These are phyloP conservation scores for Candida methanosorbosa DNA, from an alignment of 805 yeast genomes.

Conservation along the genomic window DNA sequence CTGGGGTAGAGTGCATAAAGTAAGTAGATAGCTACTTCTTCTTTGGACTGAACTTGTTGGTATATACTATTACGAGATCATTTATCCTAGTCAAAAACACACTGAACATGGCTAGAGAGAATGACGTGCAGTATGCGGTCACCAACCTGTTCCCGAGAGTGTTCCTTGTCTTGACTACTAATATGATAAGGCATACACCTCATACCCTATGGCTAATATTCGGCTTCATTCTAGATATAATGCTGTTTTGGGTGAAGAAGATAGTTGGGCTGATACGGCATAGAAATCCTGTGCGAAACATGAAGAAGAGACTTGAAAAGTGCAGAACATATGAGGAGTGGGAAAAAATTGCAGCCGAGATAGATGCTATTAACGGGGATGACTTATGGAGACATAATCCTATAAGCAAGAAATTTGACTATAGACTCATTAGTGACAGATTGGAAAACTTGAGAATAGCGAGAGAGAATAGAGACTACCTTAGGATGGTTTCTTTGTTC, in stretches of 20 bases:
- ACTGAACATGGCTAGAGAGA: background rate
- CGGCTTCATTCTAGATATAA: conserved; percentile 31
- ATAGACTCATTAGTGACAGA: conserved; percentile 69
- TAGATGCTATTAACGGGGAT: conserved; percentile 44
- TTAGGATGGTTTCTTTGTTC: conserved; percentile 52
- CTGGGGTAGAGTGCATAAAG: too few species aligned
- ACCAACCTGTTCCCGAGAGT: background rate
- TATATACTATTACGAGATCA: too few species aligned
- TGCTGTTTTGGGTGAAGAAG: conserved; percentile 37
- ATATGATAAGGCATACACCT: background rate
- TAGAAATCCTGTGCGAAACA: conserved; percentile 37
- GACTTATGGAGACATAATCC: conserved; percentile 77
- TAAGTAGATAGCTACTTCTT: too few species aligned
- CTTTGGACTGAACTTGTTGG: too few species aligned
- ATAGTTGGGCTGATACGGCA: conserved; percentile 26
- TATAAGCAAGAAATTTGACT: conserved; percentile 75
- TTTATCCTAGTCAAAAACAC: too few species aligned
- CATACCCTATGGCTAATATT: background rate
- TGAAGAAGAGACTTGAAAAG: conserved; percentile 33
- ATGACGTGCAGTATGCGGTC: background rate
- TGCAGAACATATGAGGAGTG: conserved; percentile 64
- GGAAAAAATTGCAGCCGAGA: conserved; percentile 42
- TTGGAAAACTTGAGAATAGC: conserved; percentile 55
- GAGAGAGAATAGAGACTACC: conserved; percentile 47
- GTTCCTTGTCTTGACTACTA: background rate